phyloP scores from a whole-genome alignment of 2,329 filamentous ascomycete genomes.

The Aspergillus sp. region DNA sequence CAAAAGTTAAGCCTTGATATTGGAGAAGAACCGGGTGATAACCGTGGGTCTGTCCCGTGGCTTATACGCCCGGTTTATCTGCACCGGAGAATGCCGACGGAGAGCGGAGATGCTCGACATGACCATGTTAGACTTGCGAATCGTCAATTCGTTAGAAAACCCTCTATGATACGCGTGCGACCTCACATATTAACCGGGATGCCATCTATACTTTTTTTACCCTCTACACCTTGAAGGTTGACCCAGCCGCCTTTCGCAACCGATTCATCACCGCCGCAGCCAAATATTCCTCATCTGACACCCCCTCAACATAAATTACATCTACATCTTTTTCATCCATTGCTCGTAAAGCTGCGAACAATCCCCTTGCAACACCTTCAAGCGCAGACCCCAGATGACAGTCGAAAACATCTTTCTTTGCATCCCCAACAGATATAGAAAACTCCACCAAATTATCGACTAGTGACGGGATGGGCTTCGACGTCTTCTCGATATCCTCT shows the following conservation, averaged over 20 bases:
- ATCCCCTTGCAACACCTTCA: slow-evolving; percentile 74
- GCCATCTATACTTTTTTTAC: slow-evolving; percentile 1
- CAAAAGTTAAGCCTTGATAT: background rate
- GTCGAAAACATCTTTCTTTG: slow-evolving; percentile 56
- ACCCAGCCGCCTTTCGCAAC: slow-evolving; percentile 71
- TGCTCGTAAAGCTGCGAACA: slow-evolving; percentile 85
- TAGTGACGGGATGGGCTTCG: slow-evolving; percentile 24
- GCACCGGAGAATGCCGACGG: slow-evolving; percentile 11
- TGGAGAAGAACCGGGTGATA: background rate
- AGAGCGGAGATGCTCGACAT: slow-evolving; percentile 5
- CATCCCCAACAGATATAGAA: slow-evolving; percentile 26
- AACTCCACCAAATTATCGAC: slow-evolving; percentile 30
- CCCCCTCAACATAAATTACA: slow-evolving; percentile 87
- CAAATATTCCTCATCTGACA: slow-evolving; percentile 72
- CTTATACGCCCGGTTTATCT: slow-evolving; percentile 1
- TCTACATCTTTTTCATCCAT: slow-evolving; percentile 78
- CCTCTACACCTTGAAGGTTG: slow-evolving; percentile 50
- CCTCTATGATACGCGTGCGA: background rate
- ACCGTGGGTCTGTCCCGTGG: background rate
- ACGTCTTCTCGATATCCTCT: slow-evolving; percentile 21
- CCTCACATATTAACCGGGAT: background rate
- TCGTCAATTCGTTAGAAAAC: slow-evolving; percentile 1
- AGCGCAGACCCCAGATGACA: slow-evolving; percentile 71
- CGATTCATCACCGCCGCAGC: slow-evolving; percentile 86
- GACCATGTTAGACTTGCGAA: background rate